Base-by-base conservation (phyloP, 2,329 filamentous ascomycete genomes). In the Chrysosporium queenslandicum region DNA sequence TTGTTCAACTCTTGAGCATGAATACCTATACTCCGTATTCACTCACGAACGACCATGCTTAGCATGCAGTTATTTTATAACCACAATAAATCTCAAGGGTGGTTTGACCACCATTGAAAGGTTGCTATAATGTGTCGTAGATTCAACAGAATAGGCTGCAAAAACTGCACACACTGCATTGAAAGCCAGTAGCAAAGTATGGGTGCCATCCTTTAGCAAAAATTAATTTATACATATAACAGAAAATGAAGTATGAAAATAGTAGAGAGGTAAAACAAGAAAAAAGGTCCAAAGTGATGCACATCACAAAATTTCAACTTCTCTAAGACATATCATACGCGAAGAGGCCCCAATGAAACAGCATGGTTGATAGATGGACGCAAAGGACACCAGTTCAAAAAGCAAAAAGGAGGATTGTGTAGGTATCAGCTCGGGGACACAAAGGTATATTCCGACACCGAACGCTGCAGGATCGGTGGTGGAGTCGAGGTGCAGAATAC, bases 161-260 rank as follows among this genome's bases (percentile, higher is more conserved):
- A 9, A 29, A 29, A 29, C 27, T 9, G 27, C 27, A 29, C n/a
- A 29, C 9, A 29, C 9, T 29, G 5, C 27, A 29, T n/a, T n/a
- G n/a, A n/a, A n/a, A n/a, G n/a, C n/a, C n/a, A n/a, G n/a, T n/a
- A 48, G 16, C 18, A 48, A 48, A 45, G 42, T 7, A 45, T 45
- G 2, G 25, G 32, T 45, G 14, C 3, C n/a, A 30, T 42, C 21
- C 16, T 25, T 42, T 20, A 30, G 12, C 18, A 42, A 2, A 21
- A n/a, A 51, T 51, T 51, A 51, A 45, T 51, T 51, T 51, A 51
- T 40, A 50, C 43, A n/a, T 50, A 23, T 11, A 45, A 23, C 18
- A 20, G 14, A 37, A 37, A 27, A 27, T 27, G 39, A 9, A n/a
- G n/a, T n/a, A n/a, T n/a, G n/a, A 16, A 29, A 16, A 37, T 9